Conservation (phyloP, 805 yeast species). For the Teunomyces tritomae region DNA sequence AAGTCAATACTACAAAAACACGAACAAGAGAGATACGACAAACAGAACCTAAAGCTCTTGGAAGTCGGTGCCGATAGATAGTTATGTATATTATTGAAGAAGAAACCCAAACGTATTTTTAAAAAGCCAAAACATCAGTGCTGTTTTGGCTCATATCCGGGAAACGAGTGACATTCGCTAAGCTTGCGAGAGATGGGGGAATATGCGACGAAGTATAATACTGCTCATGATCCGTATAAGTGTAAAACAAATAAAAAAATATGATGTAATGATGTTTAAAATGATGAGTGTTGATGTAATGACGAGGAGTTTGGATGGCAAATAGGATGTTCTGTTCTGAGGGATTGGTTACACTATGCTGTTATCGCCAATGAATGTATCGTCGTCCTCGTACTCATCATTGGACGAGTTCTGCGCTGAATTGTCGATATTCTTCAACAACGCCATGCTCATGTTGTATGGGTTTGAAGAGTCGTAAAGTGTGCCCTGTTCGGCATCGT, state of each 20-base stretch:
- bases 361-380: neutral
- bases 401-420: neutral
- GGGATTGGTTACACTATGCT: neutral
- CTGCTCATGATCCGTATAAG: neutral
- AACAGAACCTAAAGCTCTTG: slow-evolving; percentile 27
- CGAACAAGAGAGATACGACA: slow-evolving; percentile 43
- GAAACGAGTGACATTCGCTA: neutral
- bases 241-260: neutral
- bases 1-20: slow-evolving; percentile 54
- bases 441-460: neutral
- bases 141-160: neutral
- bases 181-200: neutral
- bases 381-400: slow-evolving; percentile 1
- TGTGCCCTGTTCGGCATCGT: neutral
- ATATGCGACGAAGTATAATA: neutral
- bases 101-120: neutral
- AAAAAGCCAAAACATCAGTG: too few species aligned
- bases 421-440: neutral
- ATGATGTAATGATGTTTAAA: too few species aligned
- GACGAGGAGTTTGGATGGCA: too few species aligned
- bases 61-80: slow-evolving; percentile 37
- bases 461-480: slow-evolving; percentile 1
- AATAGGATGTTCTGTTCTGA: neutral
- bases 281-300: too few species aligned
- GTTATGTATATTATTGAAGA: neutral